Evolutionary conservation across 495 filamentous ascomycete species (phyloP).

Genomic region (Lichina pygmaea): DNA sequence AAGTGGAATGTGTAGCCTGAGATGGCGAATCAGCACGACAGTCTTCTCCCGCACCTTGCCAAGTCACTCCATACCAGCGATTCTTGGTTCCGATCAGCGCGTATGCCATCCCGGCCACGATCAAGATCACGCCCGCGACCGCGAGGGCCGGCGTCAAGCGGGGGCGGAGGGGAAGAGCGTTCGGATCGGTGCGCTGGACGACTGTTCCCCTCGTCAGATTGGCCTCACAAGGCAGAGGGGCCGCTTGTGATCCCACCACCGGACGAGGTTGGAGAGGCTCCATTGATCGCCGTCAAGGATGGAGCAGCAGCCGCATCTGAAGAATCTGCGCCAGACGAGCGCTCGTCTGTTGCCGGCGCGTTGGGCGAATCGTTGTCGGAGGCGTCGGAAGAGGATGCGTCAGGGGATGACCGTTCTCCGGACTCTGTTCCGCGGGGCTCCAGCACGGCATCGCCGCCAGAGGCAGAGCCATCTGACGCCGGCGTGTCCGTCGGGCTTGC

Average conservation of each 20-base stretch:
- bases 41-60: not conserved
- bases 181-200: not conserved
- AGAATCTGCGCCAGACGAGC: not conserved
- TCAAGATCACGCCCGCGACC: constrained; percentile 50
- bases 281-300: not conserved
- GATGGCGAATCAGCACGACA: not conserved
- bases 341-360: not conserved
- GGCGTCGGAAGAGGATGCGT: not conserved
- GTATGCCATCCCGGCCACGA: constrained; percentile 39
- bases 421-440: too few species aligned
- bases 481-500: too few species aligned
- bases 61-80: constrained; percentile 23
- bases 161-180: constrained; percentile 39
- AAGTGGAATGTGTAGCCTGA: constrained; percentile 46
- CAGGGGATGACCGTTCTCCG: too few species aligned
- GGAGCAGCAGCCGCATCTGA: not conserved
- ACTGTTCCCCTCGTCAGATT: not conserved
- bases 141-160: constrained; percentile 53
- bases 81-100: constrained; percentile 65
- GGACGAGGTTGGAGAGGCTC: too few species aligned
- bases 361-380: not conserved
- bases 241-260: too few species aligned
- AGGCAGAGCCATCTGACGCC: too few species aligned
- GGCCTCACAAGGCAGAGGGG: too few species aligned
- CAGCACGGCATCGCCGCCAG: too few species aligned